Evolutionary conservation across 495 filamentous ascomycete species (phyloP), one percentile per base, ranked within the genome.

Genomic region (Aspergillus steynii): DNA sequence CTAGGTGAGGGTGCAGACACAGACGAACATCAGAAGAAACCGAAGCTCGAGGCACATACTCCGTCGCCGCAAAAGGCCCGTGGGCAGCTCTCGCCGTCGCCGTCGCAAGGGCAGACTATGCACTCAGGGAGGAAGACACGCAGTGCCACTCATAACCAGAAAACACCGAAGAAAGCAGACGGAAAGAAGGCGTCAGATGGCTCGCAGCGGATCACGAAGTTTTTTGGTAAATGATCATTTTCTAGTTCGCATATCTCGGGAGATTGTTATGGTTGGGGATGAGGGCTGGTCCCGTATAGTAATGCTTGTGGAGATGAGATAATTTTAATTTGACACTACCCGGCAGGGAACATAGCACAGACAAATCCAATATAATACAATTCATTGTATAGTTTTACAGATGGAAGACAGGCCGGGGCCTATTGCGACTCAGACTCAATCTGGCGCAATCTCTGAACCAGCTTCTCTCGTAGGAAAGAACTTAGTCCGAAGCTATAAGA

Each of bases 191-290:
- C 71, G n/a, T 71, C 73, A 3, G 81, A 82, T 53, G 87, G 89
- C 9, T 90, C 83, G 55, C 88, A 89, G 72, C 89, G 86, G 74
- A 96, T 96, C 59, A 96, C 92, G 0, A 91, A 82, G 56, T 96
- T 96, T 70, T 95, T 96, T 75, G 83, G 78, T 15, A 91, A 88
- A 64, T 82, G 68, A 76, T 5, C 26, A 20, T 5, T 53, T 29
- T n/a, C 47, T 31, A 32, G 8, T 29, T 37, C 37, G 27, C 20
- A 29, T 50, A 12, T n/a, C 15, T 45, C n/a, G 12, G n/a, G 34
- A 31, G 56, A 58, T 28, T 52, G 12, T 26, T 5, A 48, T 59
- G 7, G 3, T 50, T 27, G 31, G 20, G 31, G n/a, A 47, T 58
- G 1, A 14, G 37, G 51, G 52, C 46, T 42, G 59, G 42, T 14